phyloP scores from a whole-genome alignment of 768 basidiomycete genomes.

The Cyclocybe cylindracea region DNA sequence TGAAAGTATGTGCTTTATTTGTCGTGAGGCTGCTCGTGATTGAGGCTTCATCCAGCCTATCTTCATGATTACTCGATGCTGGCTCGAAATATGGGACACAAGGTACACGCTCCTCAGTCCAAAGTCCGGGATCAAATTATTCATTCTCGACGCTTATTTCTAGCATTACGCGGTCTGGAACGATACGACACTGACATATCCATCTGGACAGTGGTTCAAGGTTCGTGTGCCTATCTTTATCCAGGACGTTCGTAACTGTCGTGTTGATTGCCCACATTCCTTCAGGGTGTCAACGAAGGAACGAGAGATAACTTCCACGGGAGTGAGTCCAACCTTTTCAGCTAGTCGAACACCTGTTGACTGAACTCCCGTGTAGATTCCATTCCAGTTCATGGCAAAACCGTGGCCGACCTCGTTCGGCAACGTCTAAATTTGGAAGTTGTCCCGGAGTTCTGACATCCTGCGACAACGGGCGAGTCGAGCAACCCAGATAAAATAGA shows the following conservation, averaged over 20 bases:
- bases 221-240: not conserved
- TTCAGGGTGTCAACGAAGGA: too few species aligned
- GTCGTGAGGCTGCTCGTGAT: not conserved
- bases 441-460: too few species aligned
- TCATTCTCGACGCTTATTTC: not conserved
- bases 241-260: too few species aligned
- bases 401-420: constrained; percentile 58
- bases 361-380: constrained; percentile 9
- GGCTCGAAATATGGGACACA: constrained; percentile 37
- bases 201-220: constrained; percentile 10
- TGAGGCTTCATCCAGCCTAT: not conserved
- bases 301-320: not conserved
- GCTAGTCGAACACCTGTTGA: too few species aligned
- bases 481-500: too few species aligned
- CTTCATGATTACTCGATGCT: constrained; percentile 41
- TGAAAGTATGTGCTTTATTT: constrained; percentile 36
- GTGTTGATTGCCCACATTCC: too few species aligned
- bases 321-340: too few species aligned
- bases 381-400: constrained; percentile 64
- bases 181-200: constrained; percentile 9
- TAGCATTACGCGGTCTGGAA: constrained; percentile 16
- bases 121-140: not conserved
- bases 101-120: constrained; percentile 20
- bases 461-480: too few species aligned
- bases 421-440: constrained; percentile 36